These are phyloP conservation scores for Candida jianshihensis DNA, from an alignment of 805 yeast species.

Conservation along the genomic window DNA sequence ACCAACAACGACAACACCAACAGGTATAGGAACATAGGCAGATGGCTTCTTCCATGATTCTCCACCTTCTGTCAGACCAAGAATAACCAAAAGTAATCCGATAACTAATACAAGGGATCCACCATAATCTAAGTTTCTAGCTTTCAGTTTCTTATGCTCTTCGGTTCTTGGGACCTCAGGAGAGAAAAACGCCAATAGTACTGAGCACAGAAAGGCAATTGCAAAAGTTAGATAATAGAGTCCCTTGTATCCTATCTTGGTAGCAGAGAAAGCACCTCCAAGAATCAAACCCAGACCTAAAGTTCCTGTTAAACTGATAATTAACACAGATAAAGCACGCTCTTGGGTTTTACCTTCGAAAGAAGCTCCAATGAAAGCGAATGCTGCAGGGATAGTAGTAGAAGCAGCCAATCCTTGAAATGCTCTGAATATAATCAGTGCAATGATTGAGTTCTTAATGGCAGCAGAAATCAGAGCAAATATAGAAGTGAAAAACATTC, in stretches of 20 bases:
- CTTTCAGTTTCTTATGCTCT: slow-evolving; percentile 10
- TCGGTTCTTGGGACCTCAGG: slow-evolving; percentile 24
- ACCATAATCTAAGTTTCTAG: slow-evolving; percentile 28
- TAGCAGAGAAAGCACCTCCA: slow-evolving; percentile 38
- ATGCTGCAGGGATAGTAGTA: slow-evolving; percentile 31
- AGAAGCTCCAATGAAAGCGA: slow-evolving; percentile 26
- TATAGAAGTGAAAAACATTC: slow-evolving; percentile 20
- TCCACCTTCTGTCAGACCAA: slow-evolving; percentile 41
- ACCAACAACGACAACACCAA: slow-evolving; percentile 29
- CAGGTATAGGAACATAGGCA: slow-evolving; percentile 33
- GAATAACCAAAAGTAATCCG: slow-evolving; percentile 32
- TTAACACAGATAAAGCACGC: slow-evolving; percentile 21
- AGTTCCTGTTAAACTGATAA: slow-evolving; percentile 22
- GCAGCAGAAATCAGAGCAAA: slow-evolving; percentile 29
- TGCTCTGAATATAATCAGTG: slow-evolving; percentile 35
- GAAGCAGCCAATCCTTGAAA: slow-evolving; percentile 40
- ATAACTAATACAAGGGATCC: slow-evolving; percentile 28
- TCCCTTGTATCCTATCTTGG: slow-evolving; percentile 33
- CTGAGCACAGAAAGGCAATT: slow-evolving; percentile 13
- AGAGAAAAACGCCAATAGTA: slow-evolving; percentile 23
- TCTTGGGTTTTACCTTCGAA: slow-evolving; percentile 24
- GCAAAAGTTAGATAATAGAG: slow-evolving; percentile 34
- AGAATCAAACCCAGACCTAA: slow-evolving; percentile 34
- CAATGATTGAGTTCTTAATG: slow-evolving; percentile 27
- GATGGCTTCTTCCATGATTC: slow-evolving; percentile 33